Evolutionary conservation across 1,284 basidiomycete genomes (phyloP).

Genomic region (Coriolopsis trogii): DNA sequence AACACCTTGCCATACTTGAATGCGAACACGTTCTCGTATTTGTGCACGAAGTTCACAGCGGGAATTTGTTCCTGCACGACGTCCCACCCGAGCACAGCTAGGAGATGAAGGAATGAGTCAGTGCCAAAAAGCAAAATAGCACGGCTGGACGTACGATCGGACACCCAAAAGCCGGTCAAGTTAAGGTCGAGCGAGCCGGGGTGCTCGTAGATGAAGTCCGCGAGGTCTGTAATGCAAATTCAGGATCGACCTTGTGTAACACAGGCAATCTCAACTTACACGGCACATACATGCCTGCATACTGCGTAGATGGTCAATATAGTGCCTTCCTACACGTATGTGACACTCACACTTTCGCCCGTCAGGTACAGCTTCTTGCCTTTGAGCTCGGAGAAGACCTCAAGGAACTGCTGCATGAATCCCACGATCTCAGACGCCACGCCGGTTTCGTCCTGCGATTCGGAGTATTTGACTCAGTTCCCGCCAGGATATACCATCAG

Average conservation of each 20-base stretch:
- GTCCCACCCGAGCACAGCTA: conserved; percentile 49
- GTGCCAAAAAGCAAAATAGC: not conserved
- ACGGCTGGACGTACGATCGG: conserved; percentile 56
- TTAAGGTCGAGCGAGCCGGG: conserved; percentile 53
- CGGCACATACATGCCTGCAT: conserved; percentile 67
- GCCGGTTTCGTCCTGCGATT: conserved; percentile 71
- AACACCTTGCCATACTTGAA: conserved; percentile 54
- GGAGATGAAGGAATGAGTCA: conserved; percentile 40
- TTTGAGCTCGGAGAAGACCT: conserved; percentile 71
- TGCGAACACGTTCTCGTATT: conserved; percentile 67
- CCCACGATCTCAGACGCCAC: conserved; percentile 65
- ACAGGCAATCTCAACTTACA: conserved; percentile 33
- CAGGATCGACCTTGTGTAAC: not conserved
- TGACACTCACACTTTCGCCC: conserved; percentile 68
- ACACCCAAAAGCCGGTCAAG: conserved; percentile 73
- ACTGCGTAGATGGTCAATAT: conserved; percentile 37
- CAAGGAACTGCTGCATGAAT: conserved; percentile 75
- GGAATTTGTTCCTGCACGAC: conserved; percentile 69
- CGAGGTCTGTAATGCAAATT: conserved; percentile 54
- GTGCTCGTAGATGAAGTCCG: conserved; percentile 70
- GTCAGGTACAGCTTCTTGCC: conserved; percentile 68
- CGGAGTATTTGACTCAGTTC: no score
- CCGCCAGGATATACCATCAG: no score
- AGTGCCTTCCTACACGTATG: not conserved
- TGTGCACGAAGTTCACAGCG: conserved; percentile 71